Conservation (phyloP, 352 stramenopile genomes). For the Poterioochromonas sp. region DNA sequence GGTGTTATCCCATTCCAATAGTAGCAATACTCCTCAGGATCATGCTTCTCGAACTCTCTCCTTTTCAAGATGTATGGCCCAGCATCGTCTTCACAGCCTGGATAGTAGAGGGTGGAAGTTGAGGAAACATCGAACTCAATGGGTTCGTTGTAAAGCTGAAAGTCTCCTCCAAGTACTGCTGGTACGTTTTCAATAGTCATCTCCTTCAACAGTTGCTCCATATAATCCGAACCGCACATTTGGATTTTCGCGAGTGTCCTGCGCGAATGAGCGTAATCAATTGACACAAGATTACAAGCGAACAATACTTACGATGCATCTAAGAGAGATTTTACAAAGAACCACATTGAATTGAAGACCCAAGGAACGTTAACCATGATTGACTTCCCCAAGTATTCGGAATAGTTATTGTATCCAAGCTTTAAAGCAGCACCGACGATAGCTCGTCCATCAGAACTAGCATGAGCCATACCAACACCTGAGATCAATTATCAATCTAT, state of each 20-base stretch:
- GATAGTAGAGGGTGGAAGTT: background rate
- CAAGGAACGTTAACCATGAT: constrained; percentile 26
- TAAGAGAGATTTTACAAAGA: background rate
- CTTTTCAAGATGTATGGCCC: too few relatives aligned
- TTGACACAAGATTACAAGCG: background rate
- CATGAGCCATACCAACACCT: constrained; percentile 8
- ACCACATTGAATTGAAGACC: constrained; percentile 32
- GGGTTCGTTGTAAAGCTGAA: constrained; percentile 12
- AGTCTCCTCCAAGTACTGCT: background rate
- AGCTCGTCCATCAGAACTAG: background rate
- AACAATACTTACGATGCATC: background rate
- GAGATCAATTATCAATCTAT: background rate
- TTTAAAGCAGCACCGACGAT: constrained; percentile 20
- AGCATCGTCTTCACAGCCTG: background rate
- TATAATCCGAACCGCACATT: background rate
- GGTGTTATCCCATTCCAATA: too few relatives aligned
- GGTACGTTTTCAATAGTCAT: constrained; percentile 3
- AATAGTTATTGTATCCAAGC: constrained; percentile 16
- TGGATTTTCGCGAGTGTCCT: constrained; percentile 24
- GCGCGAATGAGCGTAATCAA: background rate
- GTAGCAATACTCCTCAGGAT: too few relatives aligned
- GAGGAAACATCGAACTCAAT: constrained; percentile 6
- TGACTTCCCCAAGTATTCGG: constrained; percentile 17
- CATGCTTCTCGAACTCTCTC: too few relatives aligned
- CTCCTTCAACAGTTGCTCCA: background rate